A percentile compares a stretch with the other conserved stretches of the same genome.
phyloP scores from a whole-genome alignment of 164 flowering plant genomes.

The Tetrastigma voinierianum region DNA sequence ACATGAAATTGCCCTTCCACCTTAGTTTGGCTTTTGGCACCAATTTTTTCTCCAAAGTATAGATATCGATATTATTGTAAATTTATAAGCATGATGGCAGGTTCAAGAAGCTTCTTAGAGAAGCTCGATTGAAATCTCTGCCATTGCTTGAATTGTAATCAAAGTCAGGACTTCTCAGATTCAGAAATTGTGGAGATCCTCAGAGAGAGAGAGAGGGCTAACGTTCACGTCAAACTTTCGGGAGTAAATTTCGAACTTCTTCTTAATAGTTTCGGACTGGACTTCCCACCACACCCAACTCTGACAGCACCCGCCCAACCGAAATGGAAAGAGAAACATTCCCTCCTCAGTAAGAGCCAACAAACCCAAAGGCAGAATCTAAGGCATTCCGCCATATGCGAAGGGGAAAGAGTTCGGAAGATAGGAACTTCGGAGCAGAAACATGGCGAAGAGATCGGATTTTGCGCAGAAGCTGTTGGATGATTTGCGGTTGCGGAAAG shows the following conservation, averaged over 20 bases:
- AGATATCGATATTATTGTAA: background rate
- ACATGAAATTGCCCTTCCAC: background rate
- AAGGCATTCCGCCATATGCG: slow-evolving; percentile 8
- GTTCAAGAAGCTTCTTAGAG: slow-evolving; percentile 25
- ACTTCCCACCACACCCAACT: slow-evolving; percentile 51
- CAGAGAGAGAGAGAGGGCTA: slow-evolving; percentile 26
- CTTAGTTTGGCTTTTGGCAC: background rate
- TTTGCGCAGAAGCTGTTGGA: slow-evolving; percentile 86
- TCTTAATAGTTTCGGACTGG: slow-evolving; percentile 18
- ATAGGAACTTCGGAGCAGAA: slow-evolving; percentile 1
- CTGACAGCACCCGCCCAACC: slow-evolving; percentile 59
- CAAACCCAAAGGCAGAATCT: slow-evolving; percentile 6
- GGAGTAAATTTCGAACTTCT: slow-evolving; percentile 6
- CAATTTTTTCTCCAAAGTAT: background rate
- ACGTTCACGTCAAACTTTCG: slow-evolving; percentile 58
- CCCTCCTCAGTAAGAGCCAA: background rate
- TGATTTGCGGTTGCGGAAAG: slow-evolving; percentile 76
- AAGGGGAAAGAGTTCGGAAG: background rate
- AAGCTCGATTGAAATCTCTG: slow-evolving; percentile 29
- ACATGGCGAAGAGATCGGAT: slow-evolving; percentile 69
- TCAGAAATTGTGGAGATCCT: background rate
- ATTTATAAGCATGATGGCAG: background rate
- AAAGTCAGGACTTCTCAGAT: slow-evolving; percentile 34
- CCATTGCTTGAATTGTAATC: slow-evolving; percentile 69
- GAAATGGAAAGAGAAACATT: slow-evolving; percentile 11